Evolutionary conservation across 2,329 filamentous ascomycete species (phyloP).

Genomic region (Aspergillus cejpii): DNA sequence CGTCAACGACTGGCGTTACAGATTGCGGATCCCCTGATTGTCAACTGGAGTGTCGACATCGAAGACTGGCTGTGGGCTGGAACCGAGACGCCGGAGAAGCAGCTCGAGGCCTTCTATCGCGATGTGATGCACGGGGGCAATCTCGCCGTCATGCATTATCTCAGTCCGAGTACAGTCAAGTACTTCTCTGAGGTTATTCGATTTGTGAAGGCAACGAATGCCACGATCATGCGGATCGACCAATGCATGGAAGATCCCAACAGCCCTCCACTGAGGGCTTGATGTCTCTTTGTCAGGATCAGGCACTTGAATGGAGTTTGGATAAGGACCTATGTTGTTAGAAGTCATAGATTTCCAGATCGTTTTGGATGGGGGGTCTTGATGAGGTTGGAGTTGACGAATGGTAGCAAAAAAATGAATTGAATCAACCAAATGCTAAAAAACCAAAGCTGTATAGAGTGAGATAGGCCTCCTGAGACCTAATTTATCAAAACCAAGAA

Average conservation of each 20-base stretch:
- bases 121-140: constrained; percentile 58
- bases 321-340: no score
- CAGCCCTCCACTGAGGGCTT: constrained; percentile 15
- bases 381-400: no score
- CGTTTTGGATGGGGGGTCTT: no score
- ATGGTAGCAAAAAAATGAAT: no score
- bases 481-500: neutral
- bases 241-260: constrained; percentile 58
- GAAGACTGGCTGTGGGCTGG: constrained; percentile 65
- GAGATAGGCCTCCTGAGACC: neutral
- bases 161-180: constrained; percentile 57
- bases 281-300: no score
- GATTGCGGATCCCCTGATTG: constrained; percentile 51
- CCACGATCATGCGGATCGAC: constrained; percentile 60
- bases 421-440: no score
- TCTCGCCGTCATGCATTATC: constrained; percentile 63
- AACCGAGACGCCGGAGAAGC: constrained; percentile 57
- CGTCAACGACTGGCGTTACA: constrained; percentile 54
- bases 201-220: constrained; percentile 57
- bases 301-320: no score
- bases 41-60: constrained; percentile 64
- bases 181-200: constrained; percentile 60
- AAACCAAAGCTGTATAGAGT: neutral
- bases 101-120: constrained; percentile 58
- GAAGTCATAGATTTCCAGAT: no score